Evolutionary conservation across 78 protist species (phyloP).

Genomic region (Polysphondylium violaceum): DNA sequence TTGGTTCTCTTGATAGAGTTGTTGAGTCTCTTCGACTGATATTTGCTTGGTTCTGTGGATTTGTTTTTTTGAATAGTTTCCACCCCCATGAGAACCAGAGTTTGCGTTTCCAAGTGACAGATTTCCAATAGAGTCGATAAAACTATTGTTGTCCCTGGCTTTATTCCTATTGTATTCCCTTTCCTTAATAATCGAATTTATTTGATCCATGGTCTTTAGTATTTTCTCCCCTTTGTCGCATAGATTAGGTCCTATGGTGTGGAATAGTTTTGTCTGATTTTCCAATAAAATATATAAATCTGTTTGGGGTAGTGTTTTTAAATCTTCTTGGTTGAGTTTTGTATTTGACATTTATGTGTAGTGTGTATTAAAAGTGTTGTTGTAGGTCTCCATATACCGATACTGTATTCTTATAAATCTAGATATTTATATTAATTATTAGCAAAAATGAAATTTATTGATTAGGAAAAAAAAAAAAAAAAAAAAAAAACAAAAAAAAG

Average conservation of each 20-base stretch:
- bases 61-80: neutral
- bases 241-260: slow-evolving; percentile 37
- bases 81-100: neutral
- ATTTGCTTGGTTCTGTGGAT: slow-evolving; percentile 12
- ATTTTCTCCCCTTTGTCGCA: slow-evolving; percentile 48
- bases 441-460: too few species aligned
- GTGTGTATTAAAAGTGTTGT: neutral
- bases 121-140: neutral
- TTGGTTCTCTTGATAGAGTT: neutral
- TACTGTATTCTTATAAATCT: neutral
- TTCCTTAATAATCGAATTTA: slow-evolving; percentile 4
- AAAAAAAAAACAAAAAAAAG: too few species aligned
- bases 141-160: neutral
- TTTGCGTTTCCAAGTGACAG: neutral
- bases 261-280: slow-evolving; percentile 16
- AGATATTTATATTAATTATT: neutral
- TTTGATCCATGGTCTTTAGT: slow-evolving; percentile 4
- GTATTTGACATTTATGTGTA: too few species aligned
- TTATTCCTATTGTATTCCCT: neutral
- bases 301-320: neutral
- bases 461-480: neutral
- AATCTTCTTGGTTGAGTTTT: neutral
- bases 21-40: slow-evolving; percentile 16
- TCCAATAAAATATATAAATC: slow-evolving; percentile 5
- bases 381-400: neutral